Conservation (phyloP, 305 asterid genomes). For the Galium porrigens region DNA sequence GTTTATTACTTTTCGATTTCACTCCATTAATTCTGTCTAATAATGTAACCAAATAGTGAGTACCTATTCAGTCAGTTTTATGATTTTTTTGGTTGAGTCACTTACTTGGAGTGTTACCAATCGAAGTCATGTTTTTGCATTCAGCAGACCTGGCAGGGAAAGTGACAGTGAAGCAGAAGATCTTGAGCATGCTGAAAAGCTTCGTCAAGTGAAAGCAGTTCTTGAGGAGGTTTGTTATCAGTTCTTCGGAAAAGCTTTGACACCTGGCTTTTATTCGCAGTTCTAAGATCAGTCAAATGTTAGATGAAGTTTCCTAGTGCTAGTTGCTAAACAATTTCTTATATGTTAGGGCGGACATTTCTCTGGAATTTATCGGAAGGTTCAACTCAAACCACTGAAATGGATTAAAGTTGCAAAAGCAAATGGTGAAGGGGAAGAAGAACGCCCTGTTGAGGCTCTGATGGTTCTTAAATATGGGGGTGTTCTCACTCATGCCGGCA, state of each 20-base stretch:
- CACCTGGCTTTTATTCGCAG: not conserved
- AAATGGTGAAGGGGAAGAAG: slow-evolving; percentile 86
- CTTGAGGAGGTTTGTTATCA: slow-evolving; percentile 78
- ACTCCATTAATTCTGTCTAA: not conserved
- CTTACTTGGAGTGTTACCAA: slow-evolving; percentile 9
- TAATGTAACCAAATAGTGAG: not conserved
- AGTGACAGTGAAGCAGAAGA: slow-evolving; percentile 98
- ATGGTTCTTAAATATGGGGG: slow-evolving; percentile 98
- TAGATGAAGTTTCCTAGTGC: not conserved
- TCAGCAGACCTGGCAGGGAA: slow-evolving; percentile 64
- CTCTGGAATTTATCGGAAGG: slow-evolving; percentile 95
- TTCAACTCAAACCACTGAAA: slow-evolving; percentile 82
- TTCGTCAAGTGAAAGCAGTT: slow-evolving; percentile 99
- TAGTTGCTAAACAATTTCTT: not conserved
- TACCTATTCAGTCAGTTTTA: not conserved
- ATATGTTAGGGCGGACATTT: slow-evolving; percentile 81
- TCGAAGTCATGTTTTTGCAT: slow-evolving; percentile 18
- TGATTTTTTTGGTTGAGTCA: slow-evolving; percentile 8
- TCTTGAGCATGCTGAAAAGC: slow-evolving; percentile 93
- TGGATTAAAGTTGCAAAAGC: slow-evolving; percentile 65
- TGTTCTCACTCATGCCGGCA: slow-evolving; percentile 95
- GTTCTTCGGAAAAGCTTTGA: not conserved
- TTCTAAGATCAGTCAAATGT: slow-evolving; percentile 1
- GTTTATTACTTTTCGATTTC: not conserved
- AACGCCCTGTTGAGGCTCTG: slow-evolving; percentile 79